A percentile compares a stretch with the other conserved stretches of the same genome.
phyloP scores from a whole-genome alignment of 352 stramenopile genomes.

The Globisporangium spinosum region DNA sequence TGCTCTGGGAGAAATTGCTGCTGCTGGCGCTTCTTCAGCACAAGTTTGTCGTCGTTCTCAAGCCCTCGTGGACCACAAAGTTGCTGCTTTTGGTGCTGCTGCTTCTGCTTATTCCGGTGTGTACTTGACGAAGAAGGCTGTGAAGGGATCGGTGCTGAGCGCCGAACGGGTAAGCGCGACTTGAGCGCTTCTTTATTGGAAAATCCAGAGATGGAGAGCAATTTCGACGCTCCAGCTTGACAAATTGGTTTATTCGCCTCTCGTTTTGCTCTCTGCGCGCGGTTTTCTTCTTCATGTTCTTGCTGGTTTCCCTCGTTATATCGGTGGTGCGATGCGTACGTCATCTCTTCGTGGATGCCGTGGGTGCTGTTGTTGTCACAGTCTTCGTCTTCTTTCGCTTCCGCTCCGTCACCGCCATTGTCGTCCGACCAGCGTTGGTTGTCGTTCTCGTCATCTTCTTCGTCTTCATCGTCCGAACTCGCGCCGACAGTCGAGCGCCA shows the following conservation, averaged over 20 bases:
- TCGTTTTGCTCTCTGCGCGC: neutral
- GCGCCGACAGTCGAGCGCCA: slow-evolving; percentile 54
- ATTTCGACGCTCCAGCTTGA: slow-evolving; percentile 1
- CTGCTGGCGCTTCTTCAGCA: slow-evolving; percentile 9
- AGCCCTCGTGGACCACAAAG: slow-evolving; percentile 1
- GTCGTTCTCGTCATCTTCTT: slow-evolving; percentile 16
- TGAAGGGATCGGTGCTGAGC: neutral
- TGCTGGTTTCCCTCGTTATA: neutral
- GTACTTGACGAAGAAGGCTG: neutral
- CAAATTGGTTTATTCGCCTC: slow-evolving; percentile 3
- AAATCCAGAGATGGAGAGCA: slow-evolving; percentile 18
- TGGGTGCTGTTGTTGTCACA: neutral
- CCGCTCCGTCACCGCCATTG: neutral
- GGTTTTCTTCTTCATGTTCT: neutral
- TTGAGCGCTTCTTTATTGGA: slow-evolving; percentile 23
- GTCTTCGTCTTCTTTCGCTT: neutral
- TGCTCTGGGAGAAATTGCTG: slow-evolving; percentile 19
- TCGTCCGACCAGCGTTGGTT: slow-evolving; percentile 10
- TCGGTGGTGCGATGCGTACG: neutral
- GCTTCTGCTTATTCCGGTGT: neutral
- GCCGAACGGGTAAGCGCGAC: slow-evolving; percentile 10
- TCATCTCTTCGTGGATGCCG: neutral
- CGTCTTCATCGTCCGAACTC: slow-evolving; percentile 29
- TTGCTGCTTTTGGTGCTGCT: slow-evolving; percentile 10
- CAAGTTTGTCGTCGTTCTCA: slow-evolving; percentile 5